These are phyloP conservation scores for Trametes meyenii DNA, from an alignment of 768 basidiomycete genomes.

Conservation along the genomic window DNA sequence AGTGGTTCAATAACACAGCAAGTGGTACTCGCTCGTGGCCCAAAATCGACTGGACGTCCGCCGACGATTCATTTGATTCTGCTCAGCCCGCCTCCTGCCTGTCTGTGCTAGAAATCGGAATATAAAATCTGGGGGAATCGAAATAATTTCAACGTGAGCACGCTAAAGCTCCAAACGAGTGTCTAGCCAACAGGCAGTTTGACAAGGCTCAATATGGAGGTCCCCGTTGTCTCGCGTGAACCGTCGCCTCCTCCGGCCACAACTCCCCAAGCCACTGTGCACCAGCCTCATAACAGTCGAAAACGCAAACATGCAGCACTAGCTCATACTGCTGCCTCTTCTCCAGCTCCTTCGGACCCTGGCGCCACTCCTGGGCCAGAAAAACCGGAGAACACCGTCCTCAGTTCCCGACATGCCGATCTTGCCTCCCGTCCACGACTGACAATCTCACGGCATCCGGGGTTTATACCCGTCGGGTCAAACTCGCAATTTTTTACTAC, in stretches of 20 bases:
- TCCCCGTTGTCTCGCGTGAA: constrained; percentile 31
- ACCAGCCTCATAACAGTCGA: constrained; percentile 17
- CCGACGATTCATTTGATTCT: too few species aligned
- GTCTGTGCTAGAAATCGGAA: too few species aligned
- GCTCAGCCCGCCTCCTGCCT: too few species aligned
- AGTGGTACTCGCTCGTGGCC: too few species aligned
- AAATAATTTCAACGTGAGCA: constrained; percentile 3
- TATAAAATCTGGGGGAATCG: too few species aligned
- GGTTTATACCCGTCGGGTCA: constrained; percentile 62
- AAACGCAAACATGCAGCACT: constrained; percentile 60
- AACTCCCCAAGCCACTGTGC: constrained; percentile 28
- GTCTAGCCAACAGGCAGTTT: constrained; percentile 15
- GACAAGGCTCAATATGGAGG: constrained; percentile 29
- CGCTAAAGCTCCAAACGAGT: background rate
- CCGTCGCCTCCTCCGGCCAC: constrained; percentile 40
- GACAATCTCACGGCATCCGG: constrained; percentile 73
- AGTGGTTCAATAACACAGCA: too few species aligned
- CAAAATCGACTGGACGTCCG: too few species aligned
- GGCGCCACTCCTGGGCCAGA: constrained; percentile 40
- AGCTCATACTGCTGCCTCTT: constrained; percentile 32
- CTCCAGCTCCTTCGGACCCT: constrained; percentile 40
- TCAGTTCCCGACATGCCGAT: constrained; percentile 63
- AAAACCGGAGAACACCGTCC: constrained; percentile 51
- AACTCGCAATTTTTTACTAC: constrained; percentile 63
- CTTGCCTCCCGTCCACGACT: constrained; percentile 71